Conservation (phyloP, 345 rosid species). For the Hibiscus tridactylites region DNA sequence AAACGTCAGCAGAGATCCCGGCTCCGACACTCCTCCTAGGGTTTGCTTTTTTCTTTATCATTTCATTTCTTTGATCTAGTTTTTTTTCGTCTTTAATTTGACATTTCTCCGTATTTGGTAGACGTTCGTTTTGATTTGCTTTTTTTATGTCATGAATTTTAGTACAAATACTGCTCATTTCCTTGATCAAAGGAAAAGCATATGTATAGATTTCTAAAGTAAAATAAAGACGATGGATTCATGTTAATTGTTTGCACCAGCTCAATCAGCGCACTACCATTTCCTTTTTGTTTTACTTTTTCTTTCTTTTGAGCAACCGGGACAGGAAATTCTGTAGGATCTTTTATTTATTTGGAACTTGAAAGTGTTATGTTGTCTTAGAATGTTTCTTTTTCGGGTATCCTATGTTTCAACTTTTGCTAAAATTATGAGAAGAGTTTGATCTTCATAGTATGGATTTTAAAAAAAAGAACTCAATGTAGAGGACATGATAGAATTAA, state of each 20-base stretch:
- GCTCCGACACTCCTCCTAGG: conserved; percentile 73
- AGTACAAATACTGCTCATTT: not conserved
- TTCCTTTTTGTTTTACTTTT: not conserved
- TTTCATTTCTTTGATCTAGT: conserved; percentile 22
- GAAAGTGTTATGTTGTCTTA: too few relatives aligned
- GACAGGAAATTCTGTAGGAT: not conserved
- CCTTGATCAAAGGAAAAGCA: not conserved
- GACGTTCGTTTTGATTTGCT: not conserved
- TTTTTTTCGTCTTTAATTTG: not conserved
- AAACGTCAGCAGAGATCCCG: conserved; percentile 57
- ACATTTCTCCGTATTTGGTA: not conserved
- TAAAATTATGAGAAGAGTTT: too few relatives aligned
- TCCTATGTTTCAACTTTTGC: too few relatives aligned
- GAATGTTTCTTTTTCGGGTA: too few relatives aligned
- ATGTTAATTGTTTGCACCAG: not conserved
- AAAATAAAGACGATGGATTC: not conserved
- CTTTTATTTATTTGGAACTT: not conserved
- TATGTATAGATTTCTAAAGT: not conserved
- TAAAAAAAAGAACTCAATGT: too few relatives aligned
- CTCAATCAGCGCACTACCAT: not conserved
- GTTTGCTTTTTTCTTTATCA: conserved; percentile 16
- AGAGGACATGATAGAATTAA: too few relatives aligned
- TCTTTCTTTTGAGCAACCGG: not conserved
- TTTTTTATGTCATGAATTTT: not conserved
- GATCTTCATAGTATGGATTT: too few relatives aligned